phyloP scores from a whole-genome alignment of 805 yeast species.

The Yarrowia alimentaria region DNA sequence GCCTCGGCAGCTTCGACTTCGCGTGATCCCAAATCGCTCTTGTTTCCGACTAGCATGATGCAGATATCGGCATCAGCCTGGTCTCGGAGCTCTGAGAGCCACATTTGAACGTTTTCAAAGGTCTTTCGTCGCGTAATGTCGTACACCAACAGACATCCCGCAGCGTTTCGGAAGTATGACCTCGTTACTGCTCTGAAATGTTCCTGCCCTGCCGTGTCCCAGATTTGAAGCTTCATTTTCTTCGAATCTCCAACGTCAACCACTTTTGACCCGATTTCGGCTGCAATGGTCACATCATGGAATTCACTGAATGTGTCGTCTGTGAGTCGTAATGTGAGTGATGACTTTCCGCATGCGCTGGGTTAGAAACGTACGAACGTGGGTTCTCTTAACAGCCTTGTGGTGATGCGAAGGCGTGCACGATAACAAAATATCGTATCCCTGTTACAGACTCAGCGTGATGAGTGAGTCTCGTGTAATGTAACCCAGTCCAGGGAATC shows the following conservation, averaged over 20 bases:
- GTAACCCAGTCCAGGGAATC: no score
- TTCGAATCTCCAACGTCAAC: slow-evolving; percentile 31
- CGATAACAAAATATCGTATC: no score
- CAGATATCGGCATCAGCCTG: slow-evolving; percentile 66
- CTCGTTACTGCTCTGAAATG: slow-evolving; percentile 42
- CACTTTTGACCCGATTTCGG: slow-evolving; percentile 42
- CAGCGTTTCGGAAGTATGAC: slow-evolving; percentile 42
- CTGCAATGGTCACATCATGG: slow-evolving; percentile 43
- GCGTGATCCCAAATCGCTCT: slow-evolving; percentile 53
- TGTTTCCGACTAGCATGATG: slow-evolving; percentile 78
- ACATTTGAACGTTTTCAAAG: slow-evolving; percentile 46
- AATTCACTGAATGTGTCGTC: slow-evolving; percentile 40
- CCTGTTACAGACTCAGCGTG: no score
- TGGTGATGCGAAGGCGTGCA: neutral
- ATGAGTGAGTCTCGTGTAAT: no score
- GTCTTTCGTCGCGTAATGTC: slow-evolving; percentile 41
- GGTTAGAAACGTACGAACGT: neutral
- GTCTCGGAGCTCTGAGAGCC: slow-evolving; percentile 71
- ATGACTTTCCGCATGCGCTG: slow-evolving; percentile 42
- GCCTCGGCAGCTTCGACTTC: slow-evolving; percentile 40
- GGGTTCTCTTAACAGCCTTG: no score
- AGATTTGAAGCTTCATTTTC: slow-evolving; percentile 40
- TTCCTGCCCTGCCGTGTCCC: slow-evolving; percentile 43
- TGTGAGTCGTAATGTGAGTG: slow-evolving; percentile 40
- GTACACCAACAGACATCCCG: slow-evolving; percentile 42